Evolutionary conservation across 441 rosid species (phyloP).

Genomic region (Croton laevigatus): DNA sequence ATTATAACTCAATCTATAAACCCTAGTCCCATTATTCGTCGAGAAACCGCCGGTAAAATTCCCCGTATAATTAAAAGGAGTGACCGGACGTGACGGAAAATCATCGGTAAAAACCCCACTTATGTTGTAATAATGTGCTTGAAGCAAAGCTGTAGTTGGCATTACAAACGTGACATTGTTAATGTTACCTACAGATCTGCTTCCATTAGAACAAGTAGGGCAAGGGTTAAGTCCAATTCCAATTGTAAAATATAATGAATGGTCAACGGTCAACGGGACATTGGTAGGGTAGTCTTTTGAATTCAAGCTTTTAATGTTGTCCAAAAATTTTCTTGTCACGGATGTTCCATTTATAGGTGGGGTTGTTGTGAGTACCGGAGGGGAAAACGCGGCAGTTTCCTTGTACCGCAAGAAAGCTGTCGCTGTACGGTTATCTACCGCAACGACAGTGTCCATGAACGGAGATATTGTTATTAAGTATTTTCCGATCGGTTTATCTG

Average conservation of each 20-base stretch:
- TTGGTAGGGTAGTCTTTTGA: constrained; percentile 58
- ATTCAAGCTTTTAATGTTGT: constrained; percentile 68
- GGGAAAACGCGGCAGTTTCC: constrained; percentile 46
- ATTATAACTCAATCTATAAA: constrained; percentile 59
- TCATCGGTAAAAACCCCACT: constrained; percentile 80
- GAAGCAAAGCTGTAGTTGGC: constrained; percentile 68
- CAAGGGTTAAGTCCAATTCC: constrained; percentile 72
- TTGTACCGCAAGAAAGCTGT: constrained; percentile 60
- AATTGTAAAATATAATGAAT: constrained; percentile 53
- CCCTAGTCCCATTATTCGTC: constrained; percentile 61
- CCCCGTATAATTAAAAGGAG: constrained; percentile 60
- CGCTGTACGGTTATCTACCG: constrained; percentile 70
- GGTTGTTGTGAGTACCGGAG: constrained; percentile 41
- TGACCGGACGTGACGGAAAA: constrained; percentile 62
- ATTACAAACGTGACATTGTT: constrained; percentile 75
- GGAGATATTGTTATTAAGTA: constrained; percentile 69
- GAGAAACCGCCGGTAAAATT: constrained; percentile 45
- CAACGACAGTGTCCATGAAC: constrained; percentile 71
- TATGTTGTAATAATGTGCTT: constrained; percentile 63
- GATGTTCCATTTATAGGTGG: constrained; percentile 74
- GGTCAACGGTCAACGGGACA: constrained; percentile 63
- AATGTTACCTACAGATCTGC: constrained; percentile 52
- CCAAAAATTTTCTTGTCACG: constrained; percentile 38
- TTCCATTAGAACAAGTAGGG: constrained; percentile 57
- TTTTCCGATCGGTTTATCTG: constrained; percentile 46